phyloP scores from a whole-genome alignment of 768 basidiomycete genomes.

The Hygrophoropsis aurantiaca region DNA sequence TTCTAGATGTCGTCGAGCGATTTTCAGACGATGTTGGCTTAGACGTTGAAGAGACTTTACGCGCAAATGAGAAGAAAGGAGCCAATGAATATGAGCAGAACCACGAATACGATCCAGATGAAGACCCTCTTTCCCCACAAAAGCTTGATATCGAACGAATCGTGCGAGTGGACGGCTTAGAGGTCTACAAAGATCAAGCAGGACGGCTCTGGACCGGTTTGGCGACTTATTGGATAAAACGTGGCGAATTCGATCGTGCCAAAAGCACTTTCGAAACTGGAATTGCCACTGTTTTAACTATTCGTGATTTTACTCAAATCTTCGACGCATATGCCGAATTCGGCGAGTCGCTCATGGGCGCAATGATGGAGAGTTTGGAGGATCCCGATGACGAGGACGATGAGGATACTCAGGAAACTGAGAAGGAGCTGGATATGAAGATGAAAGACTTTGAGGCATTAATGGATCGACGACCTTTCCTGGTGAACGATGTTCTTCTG shows the following conservation, averaged over 20 bases:
- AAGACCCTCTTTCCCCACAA: constrained; percentile 67
- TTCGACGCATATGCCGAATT: constrained; percentile 98
- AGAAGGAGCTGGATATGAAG: constrained; percentile 78
- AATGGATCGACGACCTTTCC: constrained; percentile 93
- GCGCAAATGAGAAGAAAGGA: constrained; percentile 54
- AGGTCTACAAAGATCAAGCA: constrained; percentile 93
- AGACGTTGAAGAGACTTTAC: constrained; percentile 71
- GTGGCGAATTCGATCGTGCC: constrained; percentile 91
- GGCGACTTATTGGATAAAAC: constrained; percentile 98
- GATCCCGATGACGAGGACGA: constrained; percentile 74
- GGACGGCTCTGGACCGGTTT: constrained; percentile 95
- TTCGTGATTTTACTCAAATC: constrained; percentile 96
- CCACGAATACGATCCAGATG: constrained; percentile 74
- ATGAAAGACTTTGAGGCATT: constrained; percentile 94
- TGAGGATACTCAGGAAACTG: constrained; percentile 72
- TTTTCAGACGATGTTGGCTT: constrained; percentile 92
- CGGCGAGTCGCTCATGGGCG: constrained; percentile 83
- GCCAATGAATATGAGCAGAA: constrained; percentile 39
- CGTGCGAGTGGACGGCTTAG: constrained; percentile 81
- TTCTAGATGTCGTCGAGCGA: constrained; percentile 87
- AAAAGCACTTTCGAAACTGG: constrained; percentile 88
- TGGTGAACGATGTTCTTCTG: constrained; percentile 93
- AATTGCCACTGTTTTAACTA: constrained; percentile 79
- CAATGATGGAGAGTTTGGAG: constrained; percentile 84
- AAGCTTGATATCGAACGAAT: constrained; percentile 87